These are phyloP conservation scores for Botrytis elliptica DNA, from an alignment of 2,329 filamentous ascomycete genomes.

Conservation along the genomic window DNA sequence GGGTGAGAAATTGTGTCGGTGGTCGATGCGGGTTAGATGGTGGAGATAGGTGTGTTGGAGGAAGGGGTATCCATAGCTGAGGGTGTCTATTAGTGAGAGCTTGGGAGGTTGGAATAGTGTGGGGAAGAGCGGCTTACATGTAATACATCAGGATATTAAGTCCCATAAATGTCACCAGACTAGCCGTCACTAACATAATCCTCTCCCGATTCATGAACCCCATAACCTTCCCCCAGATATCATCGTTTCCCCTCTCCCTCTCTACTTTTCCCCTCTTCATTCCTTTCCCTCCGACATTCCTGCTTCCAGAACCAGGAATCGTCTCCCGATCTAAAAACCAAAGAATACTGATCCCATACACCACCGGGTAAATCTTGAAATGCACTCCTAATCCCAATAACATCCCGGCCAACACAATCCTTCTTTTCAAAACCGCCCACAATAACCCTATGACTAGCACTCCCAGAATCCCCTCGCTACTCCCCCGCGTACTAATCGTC, in stretches of 20 bases:
- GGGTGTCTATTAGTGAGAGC: conserved; percentile 1
- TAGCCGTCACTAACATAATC: conserved; percentile 54
- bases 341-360: conserved; percentile 79
- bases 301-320: conserved; percentile 63
- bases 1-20: conserved; percentile 96
- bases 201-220: conserved; percentile 17
- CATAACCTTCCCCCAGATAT: conserved; percentile 24
- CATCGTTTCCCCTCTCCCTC: background rate
- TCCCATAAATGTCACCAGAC: conserved; percentile 68
- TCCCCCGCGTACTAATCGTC: conserved; percentile 91
- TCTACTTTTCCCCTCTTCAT: background rate
- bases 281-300: conserved; percentile 42
- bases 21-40: conserved; percentile 88
- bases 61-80: conserved; percentile 76
- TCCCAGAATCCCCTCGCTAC: conserved; percentile 85
- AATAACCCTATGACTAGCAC: conserved; percentile 80
- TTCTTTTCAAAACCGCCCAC: conserved; percentile 71
- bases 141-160: conserved; percentile 79
- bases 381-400: conserved; percentile 84
- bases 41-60: conserved; percentile 89
- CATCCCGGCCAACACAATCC: conserved; percentile 65
- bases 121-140: conserved; percentile 49
- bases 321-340: conserved; percentile 72
- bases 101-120: background rate
- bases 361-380: conserved; percentile 98